Base-by-base conservation (phyloP, 805 yeast genomes). In the Candida nemodendra region DNA sequence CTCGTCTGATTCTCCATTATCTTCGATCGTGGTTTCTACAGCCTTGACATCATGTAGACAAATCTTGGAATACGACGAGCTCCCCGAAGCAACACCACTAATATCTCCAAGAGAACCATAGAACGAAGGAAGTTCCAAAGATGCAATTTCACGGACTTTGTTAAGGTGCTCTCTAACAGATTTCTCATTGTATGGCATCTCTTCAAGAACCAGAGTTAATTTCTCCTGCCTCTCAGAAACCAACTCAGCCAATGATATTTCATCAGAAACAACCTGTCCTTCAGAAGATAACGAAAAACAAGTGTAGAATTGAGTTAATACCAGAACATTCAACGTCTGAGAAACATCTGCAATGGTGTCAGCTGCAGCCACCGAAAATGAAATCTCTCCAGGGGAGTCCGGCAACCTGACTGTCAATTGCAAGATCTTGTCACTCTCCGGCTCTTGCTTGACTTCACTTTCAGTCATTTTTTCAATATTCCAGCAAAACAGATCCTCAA, bases 111-210 rank as follows among this genome's bases (percentile, higher is more conserved):
- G 59, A 9, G 72, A 62, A 22, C 66, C 65, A 23, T 71, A 62
- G 24, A 73, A 74, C 41, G 74, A 71, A 16, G 69, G 59, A 30
- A 65, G 62, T 39, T 72, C 73, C 46, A 81, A 65, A 3, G 78
- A 81, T 28, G 75, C 68, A 33, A 69, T 64, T 38, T 81, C 88
- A 57, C 95, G 76, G 33, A 80, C 73, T 42, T 76, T 76, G 34
- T 65, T 57, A 28, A 87, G 57, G 58, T 88, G 95, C 18, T 73
- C 75, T 43, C 78, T 66, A 19, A 84, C 80, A 21, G 72, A 65
- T 29, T 72, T 68, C 56, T 76, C 80, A 41, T 72, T 79, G 66
- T 86, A 86, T 1, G 81, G 67, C 36, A 69, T 72, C 39, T 76
- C 76, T 26, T 62, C 69, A 44, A 85, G 57, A 13, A 57, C 61